phyloP scores from a whole-genome alignment of 768 basidiomycete species.

The Xanthoconium stramineum region DNA sequence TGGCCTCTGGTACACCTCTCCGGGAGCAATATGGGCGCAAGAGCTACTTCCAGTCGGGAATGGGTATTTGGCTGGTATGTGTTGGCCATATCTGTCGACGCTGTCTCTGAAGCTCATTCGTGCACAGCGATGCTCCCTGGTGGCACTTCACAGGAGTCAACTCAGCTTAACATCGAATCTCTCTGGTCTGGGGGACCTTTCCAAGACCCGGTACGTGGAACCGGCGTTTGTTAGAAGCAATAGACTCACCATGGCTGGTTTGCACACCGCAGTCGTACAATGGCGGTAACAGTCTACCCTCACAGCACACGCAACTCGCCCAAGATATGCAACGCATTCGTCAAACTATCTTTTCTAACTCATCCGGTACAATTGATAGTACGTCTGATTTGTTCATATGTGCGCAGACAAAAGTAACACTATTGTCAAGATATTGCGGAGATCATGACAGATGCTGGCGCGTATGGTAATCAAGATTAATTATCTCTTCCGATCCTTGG shows the following conservation, averaged over 20 bases:
- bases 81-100: background rate
- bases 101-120: background rate
- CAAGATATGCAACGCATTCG: constrained; percentile 51
- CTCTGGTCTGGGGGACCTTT: constrained; percentile 77
- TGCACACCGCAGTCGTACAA: constrained; percentile 47
- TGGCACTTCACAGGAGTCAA: constrained; percentile 54
- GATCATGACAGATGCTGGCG: constrained; percentile 53
- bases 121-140: constrained; percentile 61
- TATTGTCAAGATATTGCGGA: constrained; percentile 45
- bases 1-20: constrained; percentile 64
- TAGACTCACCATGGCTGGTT: background rate
- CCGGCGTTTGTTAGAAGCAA: background rate
- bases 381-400: constrained; percentile 1
- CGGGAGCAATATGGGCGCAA: constrained; percentile 52
- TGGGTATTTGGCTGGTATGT: constrained; percentile 62
- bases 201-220: constrained; percentile 49
- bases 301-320: constrained; percentile 42
- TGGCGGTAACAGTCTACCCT: constrained; percentile 61
- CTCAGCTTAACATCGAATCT: constrained; percentile 72
- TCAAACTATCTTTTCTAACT: constrained; percentile 53
- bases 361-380: constrained; percentile 61
- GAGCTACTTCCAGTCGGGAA: constrained; percentile 72
- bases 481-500: background rate
- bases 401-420: background rate
- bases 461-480: constrained; percentile 48